Evolutionary conservation across 2,329 filamentous ascomycete species (phyloP), one percentile per base, ranked within the genome.

Genomic region (Aspergillus fijiensis): DNA sequence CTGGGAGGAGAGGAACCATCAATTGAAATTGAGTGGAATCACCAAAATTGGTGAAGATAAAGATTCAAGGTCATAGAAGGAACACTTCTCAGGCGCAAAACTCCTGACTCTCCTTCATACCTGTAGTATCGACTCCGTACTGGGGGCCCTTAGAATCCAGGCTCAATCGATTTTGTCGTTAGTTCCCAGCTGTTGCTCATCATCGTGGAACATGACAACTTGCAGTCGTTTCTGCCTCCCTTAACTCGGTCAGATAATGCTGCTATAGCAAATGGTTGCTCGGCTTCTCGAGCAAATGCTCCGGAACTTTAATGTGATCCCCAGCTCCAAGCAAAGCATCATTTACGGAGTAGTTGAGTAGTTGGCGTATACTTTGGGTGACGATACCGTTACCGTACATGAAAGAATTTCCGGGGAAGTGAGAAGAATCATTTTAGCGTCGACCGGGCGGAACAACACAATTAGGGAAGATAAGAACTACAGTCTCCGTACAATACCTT

Each of bases 1-100:
- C 33, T 10, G 63, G 57, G 60, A 58, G 59, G 33, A 16, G 61
- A 16, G 39, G 60, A 60, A 55, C 23, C 57, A 60, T 51, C 54
- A 57, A 65, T 64, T 64, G 60, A 64, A 58, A 48, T 63, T 51
- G 62, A 65, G 61, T 50, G 57, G 33, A 49, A 54, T 58, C 48
- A 65, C 57, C 55, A 14, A 7, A 16, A 19, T 57, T 51, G 47
- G 33, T 60, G 57, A 59, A 54, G 59, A 61, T 59, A 55, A 57
- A 56, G 58, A 60, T 56, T 25, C 49, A 23, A 47, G n/a, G 42
- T 12, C n/a, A 51, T 39, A 54, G 33, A 21, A 33, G 12, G 27
- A 27, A 33, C 29, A 51, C 12, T 42, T 35, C 14, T 11, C 11
- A 35, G 14, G 4, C 14, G 33, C 7, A n/a, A 7, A 14, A 42